Base-by-base conservation (phyloP, 2,329 filamentous ascomycete species). In the Aspergillus fructus region DNA sequence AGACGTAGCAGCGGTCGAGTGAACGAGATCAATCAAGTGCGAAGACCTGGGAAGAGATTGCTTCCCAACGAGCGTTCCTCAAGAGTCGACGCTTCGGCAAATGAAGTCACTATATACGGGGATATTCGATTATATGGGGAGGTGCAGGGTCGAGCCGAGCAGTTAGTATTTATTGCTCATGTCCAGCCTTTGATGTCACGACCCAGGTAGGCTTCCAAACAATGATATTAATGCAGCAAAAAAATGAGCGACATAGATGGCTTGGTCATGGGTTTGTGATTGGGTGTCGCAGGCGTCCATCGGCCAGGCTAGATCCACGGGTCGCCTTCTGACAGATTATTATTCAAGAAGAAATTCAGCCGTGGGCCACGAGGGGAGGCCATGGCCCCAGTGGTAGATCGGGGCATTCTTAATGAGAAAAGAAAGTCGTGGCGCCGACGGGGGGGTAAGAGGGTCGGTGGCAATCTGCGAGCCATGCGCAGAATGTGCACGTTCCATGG, bases 161-260 rank as follows among this genome's bases (percentile, higher is more conserved):
- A 27, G 27, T 34, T 24, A 45, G 45, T 39, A 53, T 27, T 53
- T 46, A 49, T 49, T n/a, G 41, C 49, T 23, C 27, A 33, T 24
- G 24, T 39, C 49, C 21, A 7, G 34, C n/a, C 9, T 15, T 30
- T 30, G 49, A 51, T 51, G 49, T 19, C 49, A 51, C 39, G 6
- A 8, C 15, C 37, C 30, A 23, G 39, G 43, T 43, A 42, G 37
- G 34, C 24, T 51, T 30, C 39, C 27, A 42, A 41, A 51, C 46
- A 45, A 56, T 19, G 30, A 51, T 53, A 21, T 21, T 21, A 45
- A 56, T 27, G 46, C 12, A 48, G 27, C n/a, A 19, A 50, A 24
- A 46, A 45, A 46, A n/a, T 40, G 27, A 53, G 48, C 48, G 53
- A 49, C 55, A 58, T 60, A 52, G 51, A 60, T 60, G 58, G 55